Evolutionary conservation across 1,139 yeast genomes (phyloP).

Genomic region (Sugiyamaella paludigena): DNA sequence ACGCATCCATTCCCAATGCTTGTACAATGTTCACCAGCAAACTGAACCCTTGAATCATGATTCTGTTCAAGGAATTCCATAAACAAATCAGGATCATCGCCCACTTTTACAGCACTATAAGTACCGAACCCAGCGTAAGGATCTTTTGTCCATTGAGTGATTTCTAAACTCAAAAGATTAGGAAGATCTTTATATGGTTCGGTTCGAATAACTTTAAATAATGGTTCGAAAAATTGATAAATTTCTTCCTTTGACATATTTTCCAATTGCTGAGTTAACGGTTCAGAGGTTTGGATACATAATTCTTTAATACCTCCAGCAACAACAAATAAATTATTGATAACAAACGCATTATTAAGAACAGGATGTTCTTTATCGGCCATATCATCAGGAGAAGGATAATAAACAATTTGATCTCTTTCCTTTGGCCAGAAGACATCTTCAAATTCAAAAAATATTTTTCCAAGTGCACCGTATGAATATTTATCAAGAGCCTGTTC

Average conservation of each 20-base stretch:
- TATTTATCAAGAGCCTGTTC: conserved; percentile 47
- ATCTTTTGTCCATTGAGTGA: conserved; percentile 66
- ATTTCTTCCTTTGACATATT: conserved; percentile 24
- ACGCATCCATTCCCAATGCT: conserved; percentile 82
- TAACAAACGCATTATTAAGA: conserved; percentile 27
- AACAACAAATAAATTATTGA: conserved; percentile 27
- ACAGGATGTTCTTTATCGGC: conserved; percentile 23
- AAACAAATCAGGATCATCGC: conserved; percentile 67
- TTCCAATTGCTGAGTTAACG: conserved; percentile 26
- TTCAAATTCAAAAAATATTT: conserved; percentile 71
- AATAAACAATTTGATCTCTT: conserved; percentile 40
- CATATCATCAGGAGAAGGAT: conserved; percentile 25
- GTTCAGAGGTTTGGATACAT: conserved; percentile 30
- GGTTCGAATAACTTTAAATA: conserved; percentile 26
- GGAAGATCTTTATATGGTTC: conserved; percentile 29
- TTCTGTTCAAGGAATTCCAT: conserved; percentile 54
- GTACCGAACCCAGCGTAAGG: conserved; percentile 68
- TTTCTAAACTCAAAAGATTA: conserved; percentile 27
- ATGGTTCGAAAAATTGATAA: conserved; percentile 27
- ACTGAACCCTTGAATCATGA: conserved; percentile 48
- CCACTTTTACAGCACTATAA: conserved; percentile 62
- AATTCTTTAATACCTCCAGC: conserved; percentile 30
- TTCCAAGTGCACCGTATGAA: conserved; percentile 73
- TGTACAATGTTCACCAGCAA: conserved; percentile 84
- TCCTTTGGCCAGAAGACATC: conserved; percentile 59